These are phyloP conservation scores for Globisporangium cylindrosporum DNA, from an alignment of 352 stramenopile species.

Conservation along the genomic window DNA sequence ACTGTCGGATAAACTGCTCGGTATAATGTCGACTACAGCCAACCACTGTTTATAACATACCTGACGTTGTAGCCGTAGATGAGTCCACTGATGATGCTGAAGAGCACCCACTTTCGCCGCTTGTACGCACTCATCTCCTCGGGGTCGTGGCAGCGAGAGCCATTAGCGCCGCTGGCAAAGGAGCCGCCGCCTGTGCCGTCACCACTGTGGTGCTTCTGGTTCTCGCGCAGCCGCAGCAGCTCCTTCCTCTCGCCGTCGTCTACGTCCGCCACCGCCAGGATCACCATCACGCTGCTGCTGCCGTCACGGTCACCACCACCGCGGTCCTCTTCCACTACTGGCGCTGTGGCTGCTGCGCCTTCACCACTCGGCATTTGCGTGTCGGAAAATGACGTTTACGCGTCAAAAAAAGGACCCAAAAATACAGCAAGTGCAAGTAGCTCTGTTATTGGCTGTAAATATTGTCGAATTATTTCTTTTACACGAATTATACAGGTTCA, in stretches of 20 bases:
- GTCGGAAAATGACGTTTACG: slow-evolving; percentile 10
- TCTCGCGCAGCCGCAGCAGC: slow-evolving; percentile 52
- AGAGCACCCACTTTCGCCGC: slow-evolving; percentile 68
- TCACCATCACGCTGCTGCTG: slow-evolving; percentile 1
- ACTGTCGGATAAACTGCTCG: background rate
- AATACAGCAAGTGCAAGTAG: background rate
- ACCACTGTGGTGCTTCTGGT: slow-evolving; percentile 16
- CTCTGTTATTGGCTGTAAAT: background rate
- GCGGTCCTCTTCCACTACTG: background rate
- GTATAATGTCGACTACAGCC: background rate
- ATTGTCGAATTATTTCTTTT: background rate
- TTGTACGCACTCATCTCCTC: slow-evolving; percentile 20
- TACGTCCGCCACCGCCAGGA: background rate
- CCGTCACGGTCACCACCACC: background rate
- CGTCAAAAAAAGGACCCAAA: slow-evolving; percentile 7
- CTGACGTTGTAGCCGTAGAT: slow-evolving; percentile 90
- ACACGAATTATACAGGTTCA: background rate
- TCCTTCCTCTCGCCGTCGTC: slow-evolving; percentile 58
- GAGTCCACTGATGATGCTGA: slow-evolving; percentile 78
- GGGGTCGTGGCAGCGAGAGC: slow-evolving; percentile 19
- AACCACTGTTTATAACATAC: slow-evolving; percentile 8
- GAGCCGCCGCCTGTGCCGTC: slow-evolving; percentile 4
- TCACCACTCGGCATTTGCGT: slow-evolving; percentile 9
- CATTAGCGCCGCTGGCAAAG: slow-evolving; percentile 1
- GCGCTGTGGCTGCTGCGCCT: background rate